Evolutionary conservation across 108 stramenopile species (phyloP).

Genomic region (Cyclotella cryptica): DNA sequence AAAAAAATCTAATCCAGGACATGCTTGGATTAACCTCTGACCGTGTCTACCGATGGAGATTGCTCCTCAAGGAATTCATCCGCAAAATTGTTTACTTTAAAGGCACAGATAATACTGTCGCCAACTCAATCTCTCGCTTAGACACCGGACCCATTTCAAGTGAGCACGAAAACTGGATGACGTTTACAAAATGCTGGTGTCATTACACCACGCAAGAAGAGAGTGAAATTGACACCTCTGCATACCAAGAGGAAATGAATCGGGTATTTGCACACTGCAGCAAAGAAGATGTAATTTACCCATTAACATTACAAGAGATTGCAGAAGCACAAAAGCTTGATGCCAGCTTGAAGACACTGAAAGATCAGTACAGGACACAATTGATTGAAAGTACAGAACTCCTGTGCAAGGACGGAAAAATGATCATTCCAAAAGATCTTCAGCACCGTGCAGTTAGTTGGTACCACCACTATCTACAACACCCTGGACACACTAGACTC

Average conservation of each 20-base stretch:
- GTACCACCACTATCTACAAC: no score
- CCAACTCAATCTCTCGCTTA: background rate
- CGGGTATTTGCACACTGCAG: no score
- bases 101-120: slow-evolving; percentile 19
- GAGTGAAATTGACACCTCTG: no score
- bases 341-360: no score
- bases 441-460: background rate
- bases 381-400: no score
- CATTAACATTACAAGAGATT: no score
- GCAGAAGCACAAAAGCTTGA: no score
- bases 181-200: slow-evolving; percentile 3
- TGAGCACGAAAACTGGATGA: background rate
- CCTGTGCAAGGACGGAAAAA: no score
- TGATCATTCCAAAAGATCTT: background rate
- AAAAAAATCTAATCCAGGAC: slow-evolving; percentile 17
- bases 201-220: background rate
- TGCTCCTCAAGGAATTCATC: slow-evolving; percentile 44
- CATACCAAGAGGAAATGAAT: no score
- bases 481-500: background rate
- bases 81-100: slow-evolving; percentile 34
- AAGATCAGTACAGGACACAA: no score
- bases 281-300: no score
- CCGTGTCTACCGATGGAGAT: slow-evolving; percentile 39
- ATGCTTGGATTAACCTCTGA: slow-evolving; percentile 20
- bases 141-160: background rate